phyloP scores from a whole-genome alignment of 306 rosid genomes.

The Medicago truncatula region DNA sequence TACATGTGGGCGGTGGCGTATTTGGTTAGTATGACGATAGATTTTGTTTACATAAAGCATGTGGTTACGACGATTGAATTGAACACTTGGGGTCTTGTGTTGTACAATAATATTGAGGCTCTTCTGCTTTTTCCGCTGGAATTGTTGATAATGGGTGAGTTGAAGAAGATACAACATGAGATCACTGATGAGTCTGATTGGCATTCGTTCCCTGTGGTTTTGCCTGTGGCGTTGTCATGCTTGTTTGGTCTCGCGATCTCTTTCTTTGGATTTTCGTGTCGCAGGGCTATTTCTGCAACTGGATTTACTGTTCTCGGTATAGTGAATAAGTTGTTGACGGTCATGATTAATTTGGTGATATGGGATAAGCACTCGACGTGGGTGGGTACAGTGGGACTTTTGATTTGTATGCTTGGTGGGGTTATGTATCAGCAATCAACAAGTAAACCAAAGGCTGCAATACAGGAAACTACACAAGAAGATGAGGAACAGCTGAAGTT shows the following conservation, averaged over 20 bases:
- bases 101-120: slow-evolving; percentile 87
- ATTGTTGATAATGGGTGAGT: slow-evolving; percentile 78
- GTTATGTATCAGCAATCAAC: slow-evolving; percentile 78
- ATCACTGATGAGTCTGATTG: slow-evolving; percentile 73
- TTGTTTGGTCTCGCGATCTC: slow-evolving; percentile 78
- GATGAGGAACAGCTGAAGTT: slow-evolving; percentile 60
- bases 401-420: slow-evolving; percentile 83
- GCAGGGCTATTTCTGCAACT: slow-evolving; percentile 79
- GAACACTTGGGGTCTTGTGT: slow-evolving; percentile 86
- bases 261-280: slow-evolving; percentile 91
- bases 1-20: slow-evolving; percentile 82
- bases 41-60: slow-evolving; percentile 87
- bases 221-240: slow-evolving; percentile 77
- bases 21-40: slow-evolving; percentile 80
- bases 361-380: slow-evolving; percentile 89
- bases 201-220: slow-evolving; percentile 65
- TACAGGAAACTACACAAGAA: slow-evolving; percentile 47
- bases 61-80: slow-evolving; percentile 83
- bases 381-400: slow-evolving; percentile 79
- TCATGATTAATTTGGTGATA: slow-evolving; percentile 72
- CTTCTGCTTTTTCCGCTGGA: slow-evolving; percentile 81
- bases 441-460: slow-evolving; percentile 62
- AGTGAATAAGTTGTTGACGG: slow-evolving; percentile 80
- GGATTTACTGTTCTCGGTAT: slow-evolving; percentile 90
- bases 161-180: slow-evolving; percentile 78